Evolutionary conservation across 1,139 yeast species (phyloP).

Genomic region (Nematodospora anomalae): DNA sequence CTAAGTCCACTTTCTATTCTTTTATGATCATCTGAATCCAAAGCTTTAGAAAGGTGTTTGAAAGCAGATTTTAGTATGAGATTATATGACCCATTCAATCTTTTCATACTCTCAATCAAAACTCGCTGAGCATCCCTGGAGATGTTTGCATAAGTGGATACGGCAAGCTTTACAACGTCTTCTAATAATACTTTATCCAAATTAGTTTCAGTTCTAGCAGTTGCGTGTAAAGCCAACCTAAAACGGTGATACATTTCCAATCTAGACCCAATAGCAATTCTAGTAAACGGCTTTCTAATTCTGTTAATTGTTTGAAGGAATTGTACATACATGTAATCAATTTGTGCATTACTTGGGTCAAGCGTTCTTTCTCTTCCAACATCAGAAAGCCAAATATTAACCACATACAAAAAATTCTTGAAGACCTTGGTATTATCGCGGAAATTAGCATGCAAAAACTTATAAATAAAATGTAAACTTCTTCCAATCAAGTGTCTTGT

Average conservation of each 20-base stretch:
- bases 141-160: conserved; percentile 71
- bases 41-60: conserved; percentile 49
- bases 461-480: conserved; percentile 60
- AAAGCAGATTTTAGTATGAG: conserved; percentile 52
- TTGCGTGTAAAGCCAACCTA: conserved; percentile 71
- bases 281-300: conserved; percentile 70
- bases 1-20: conserved; percentile 69
- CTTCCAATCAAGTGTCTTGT: conserved; percentile 65
- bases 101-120: conserved; percentile 68
- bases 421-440: conserved; percentile 72
- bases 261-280: conserved; percentile 75
- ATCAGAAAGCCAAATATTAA: conserved; percentile 82
- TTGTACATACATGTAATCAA: conserved; percentile 37
- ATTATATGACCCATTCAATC: conserved; percentile 68
- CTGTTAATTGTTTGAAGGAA: conserved; percentile 43
- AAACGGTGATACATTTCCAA: conserved; percentile 77
- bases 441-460: conserved; percentile 48
- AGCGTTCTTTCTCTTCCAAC: conserved; percentile 74
- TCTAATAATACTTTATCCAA: conserved; percentile 63
- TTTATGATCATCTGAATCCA: conserved; percentile 55
- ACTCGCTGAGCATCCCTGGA: conserved; percentile 72
- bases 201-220: conserved; percentile 69
- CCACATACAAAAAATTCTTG: conserved; percentile 62
- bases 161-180: conserved; percentile 67
- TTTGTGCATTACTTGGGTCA: conserved; percentile 49